A percentile compares a stretch with the other conserved stretches of the same genome.
phyloP scores from a whole-genome alignment of 768 basidiomycete species.

The Coprinopsis sp. region DNA sequence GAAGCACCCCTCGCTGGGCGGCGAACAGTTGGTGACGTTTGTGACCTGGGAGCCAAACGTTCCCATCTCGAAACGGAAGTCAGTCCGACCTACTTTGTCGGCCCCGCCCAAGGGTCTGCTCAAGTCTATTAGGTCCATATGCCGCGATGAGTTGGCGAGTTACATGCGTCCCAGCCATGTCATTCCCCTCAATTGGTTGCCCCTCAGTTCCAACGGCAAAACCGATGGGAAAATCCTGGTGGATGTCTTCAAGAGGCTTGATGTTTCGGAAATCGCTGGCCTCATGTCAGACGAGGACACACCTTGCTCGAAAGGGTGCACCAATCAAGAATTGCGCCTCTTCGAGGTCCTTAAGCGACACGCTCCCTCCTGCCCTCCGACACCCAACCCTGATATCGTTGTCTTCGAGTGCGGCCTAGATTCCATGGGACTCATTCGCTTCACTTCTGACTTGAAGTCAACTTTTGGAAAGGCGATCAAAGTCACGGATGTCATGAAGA shows the following conservation, averaged over 20 bases:
- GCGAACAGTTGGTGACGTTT: conserved; percentile 44
- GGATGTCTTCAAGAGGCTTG: conserved; percentile 24
- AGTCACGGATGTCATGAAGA: conserved; percentile 27
- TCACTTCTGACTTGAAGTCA: conserved; percentile 21
- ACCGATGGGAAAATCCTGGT: conserved; percentile 31
- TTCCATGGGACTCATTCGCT: conserved; percentile 26
- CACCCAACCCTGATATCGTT: conserved; percentile 21
- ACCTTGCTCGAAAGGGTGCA: too few relatives aligned
- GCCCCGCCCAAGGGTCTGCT: conserved; percentile 25
- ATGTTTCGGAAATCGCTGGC: conserved; percentile 19
- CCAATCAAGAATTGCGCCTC: conserved; percentile 15
- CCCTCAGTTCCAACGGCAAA: conserved; percentile 38
- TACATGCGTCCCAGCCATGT: conserved; percentile 52
- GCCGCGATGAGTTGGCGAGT: conserved; percentile 38
- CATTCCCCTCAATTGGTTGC: conserved; percentile 44
- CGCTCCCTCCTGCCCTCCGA: conserved; percentile 14
- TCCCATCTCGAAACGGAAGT: conserved; percentile 34
- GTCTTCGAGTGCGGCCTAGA: conserved; percentile 30
- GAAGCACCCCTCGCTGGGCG: conserved; percentile 38
- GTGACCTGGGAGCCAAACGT: conserved; percentile 36
- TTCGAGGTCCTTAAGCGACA: conserved; percentile 21
- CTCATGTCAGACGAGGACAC: conserved; percentile 17
- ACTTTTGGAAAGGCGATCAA: conserved; percentile 17
- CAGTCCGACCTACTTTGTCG: conserved; percentile 15
- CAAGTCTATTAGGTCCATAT: conserved; percentile 28